Evolutionary conservation across 768 basidiomycete species (phyloP), one percentile per base, ranked within the genome.

Genomic region (Naganishia antarctica): DNA sequence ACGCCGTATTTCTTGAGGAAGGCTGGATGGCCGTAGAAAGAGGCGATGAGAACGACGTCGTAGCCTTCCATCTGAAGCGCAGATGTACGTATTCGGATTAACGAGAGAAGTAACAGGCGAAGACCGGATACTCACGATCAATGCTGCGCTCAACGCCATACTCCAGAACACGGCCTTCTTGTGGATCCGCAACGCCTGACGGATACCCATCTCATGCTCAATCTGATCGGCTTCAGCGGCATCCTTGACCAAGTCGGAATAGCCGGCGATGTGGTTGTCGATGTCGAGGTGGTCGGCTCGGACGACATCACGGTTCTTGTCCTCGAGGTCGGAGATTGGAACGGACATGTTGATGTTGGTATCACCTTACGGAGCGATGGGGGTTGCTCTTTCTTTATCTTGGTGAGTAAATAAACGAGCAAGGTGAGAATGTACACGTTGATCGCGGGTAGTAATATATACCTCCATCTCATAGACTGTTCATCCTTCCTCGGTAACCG

Each of bases 151-250:
- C 5, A 67, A 43, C 11, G 60, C 60, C 61, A 64, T 64, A 49
- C 53, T 69, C 74, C 75, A 78, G 29, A 73, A 69, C 15, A 76
- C 67, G 6, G 76, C 75, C 59, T 71, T 71, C 21, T 70, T 72
- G 68, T 78, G 73, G 7, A 50, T 65, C 16, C 49, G 31, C 57
- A 77, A 65, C 4, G 75, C 77, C 44, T 77, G 63, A 13, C 46
- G 26, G 25, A 76, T 59, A 37, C 70, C 68, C 66, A 73, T 70
- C 5, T 66, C 48, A 50, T 75, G 72, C 60, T 79, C 76, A 1
- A 60, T 68, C 4, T 63, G 68, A 61, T 74, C 74, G 4, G 72
- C 72, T 23, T 70, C 69, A 34, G 68, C 70, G 18, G 76, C 77
- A 21, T 77, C 72, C 25, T 70, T 66, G 67, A 74, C 67, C 65